Conservation (phyloP, 495 filamentous ascomycete species). For the Neurospora pannonica region DNA sequence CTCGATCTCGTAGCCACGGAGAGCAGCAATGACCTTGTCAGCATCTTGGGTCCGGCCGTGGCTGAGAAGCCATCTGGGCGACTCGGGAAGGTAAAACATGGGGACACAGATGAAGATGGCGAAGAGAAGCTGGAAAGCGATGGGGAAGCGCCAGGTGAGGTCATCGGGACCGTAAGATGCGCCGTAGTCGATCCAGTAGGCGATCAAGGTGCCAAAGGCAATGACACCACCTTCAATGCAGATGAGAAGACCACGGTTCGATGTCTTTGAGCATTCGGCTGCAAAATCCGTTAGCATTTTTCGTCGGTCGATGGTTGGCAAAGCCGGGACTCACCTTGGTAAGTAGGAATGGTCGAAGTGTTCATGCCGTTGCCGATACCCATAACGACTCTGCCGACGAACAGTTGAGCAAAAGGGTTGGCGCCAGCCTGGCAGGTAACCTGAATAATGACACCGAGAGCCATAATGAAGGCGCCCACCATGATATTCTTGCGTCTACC, state of each 20-base stretch:
- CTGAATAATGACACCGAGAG: constrained; percentile 64
- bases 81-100: constrained; percentile 64
- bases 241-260: constrained; percentile 72
- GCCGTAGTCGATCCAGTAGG: constrained; percentile 80
- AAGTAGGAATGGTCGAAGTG: constrained; percentile 69
- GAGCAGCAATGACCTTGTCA: constrained; percentile 58
- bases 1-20: constrained; percentile 50
- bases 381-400: constrained; percentile 64
- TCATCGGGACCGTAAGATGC: constrained; percentile 55
- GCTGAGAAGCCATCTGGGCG: constrained; percentile 64
- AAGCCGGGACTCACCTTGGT: constrained; percentile 50
- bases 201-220: constrained; percentile 67
- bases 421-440: constrained; percentile 39
- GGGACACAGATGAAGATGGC: constrained; percentile 53
- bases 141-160: constrained; percentile 71
- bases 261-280: constrained; percentile 59
- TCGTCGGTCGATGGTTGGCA: constrained; percentile 24
- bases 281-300: not conserved
- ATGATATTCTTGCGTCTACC: constrained; percentile 51
- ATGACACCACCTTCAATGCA: constrained; percentile 77
- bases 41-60: constrained; percentile 60
- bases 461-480: constrained; percentile 59
- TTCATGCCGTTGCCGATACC: constrained; percentile 74
- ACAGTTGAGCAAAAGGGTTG: constrained; percentile 52
- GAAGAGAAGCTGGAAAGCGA: constrained; percentile 73